These are phyloP conservation scores for Typha latifolia DNA, from an alignment of 176 grass and related monocot genomes.

Conservation along the genomic window DNA sequence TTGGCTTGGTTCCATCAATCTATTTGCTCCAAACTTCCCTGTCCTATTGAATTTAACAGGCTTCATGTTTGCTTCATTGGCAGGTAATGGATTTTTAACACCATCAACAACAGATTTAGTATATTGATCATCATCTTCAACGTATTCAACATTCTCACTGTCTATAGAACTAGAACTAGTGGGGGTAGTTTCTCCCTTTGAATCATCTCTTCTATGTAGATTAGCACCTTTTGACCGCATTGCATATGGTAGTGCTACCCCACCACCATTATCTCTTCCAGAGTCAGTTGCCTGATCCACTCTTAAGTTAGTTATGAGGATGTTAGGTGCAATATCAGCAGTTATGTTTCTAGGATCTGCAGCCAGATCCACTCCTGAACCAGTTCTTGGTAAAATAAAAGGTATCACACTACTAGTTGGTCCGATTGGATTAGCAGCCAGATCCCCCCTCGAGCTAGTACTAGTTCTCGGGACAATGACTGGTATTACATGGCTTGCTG, in stretches of 20 bases:
- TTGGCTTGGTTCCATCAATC: slow-evolving; percentile 26
- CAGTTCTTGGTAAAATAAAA: slow-evolving; percentile 21
- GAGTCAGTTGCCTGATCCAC: slow-evolving; percentile 12
- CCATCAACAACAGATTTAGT: slow-evolving; percentile 11
- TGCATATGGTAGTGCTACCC: not conserved
- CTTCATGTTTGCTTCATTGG: slow-evolving; percentile 24
- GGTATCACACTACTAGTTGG: slow-evolving; percentile 8
- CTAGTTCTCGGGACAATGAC: slow-evolving; percentile 14
- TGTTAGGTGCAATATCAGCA: slow-evolving; percentile 14
- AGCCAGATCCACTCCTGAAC: slow-evolving; percentile 14
- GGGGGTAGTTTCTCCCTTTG: slow-evolving; percentile 19
- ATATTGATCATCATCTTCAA: slow-evolving; percentile 28
- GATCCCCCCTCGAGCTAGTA: slow-evolving; percentile 15
- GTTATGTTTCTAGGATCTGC: slow-evolving; percentile 15
- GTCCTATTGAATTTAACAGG: slow-evolving; percentile 13
- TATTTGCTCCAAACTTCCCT: slow-evolving; percentile 10
- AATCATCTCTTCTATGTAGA: slow-evolving; percentile 31
- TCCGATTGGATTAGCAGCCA: slow-evolving; percentile 18
- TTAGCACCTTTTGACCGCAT: slow-evolving; percentile 32
- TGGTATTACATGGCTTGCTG: slow-evolving; percentile 5
- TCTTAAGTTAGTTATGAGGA: not conserved
- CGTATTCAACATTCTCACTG: slow-evolving; percentile 28
- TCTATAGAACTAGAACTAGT: slow-evolving; percentile 9
- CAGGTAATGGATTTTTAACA: slow-evolving; percentile 21
- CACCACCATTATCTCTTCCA: slow-evolving; percentile 12